phyloP scores from a whole-genome alignment of 2,329 filamentous ascomycete genomes.

The Annulohypoxylon truncatum region DNA sequence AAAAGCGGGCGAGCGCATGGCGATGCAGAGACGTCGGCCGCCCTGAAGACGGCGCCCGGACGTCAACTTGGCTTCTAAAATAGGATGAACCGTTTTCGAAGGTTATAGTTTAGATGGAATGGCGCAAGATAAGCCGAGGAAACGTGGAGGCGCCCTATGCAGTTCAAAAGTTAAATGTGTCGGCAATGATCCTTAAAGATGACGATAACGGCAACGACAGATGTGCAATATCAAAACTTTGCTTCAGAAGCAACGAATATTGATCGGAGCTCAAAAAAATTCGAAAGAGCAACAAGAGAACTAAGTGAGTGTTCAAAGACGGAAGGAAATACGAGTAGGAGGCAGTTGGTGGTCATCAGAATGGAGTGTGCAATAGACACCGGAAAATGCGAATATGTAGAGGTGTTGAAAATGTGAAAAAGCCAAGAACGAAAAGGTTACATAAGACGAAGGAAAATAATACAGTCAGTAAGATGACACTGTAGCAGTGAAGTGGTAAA shows the following conservation, averaged over 20 bases:
- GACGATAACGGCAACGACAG: slow-evolving; percentile 4
- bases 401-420: not conserved
- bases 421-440: not conserved
- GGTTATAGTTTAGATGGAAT: slow-evolving; percentile 6
- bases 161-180: slow-evolving; percentile 33
- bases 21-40: slow-evolving; percentile 40
- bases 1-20: slow-evolving; percentile 56
- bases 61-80: slow-evolving; percentile 31
- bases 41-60: slow-evolving; percentile 40
- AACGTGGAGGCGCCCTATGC: slow-evolving; percentile 16
- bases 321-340: not conserved
- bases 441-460: not conserved
- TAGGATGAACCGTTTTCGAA: slow-evolving; percentile 20
- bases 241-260: not conserved
- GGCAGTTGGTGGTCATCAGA: not conserved
- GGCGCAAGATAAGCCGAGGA: slow-evolving; percentile 9
- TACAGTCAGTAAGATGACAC: not conserved
- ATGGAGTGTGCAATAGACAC: not conserved
- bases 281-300: not conserved
- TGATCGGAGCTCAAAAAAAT: not conserved
- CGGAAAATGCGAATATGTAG: not conserved
- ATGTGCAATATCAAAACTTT: slow-evolving; percentile 1
- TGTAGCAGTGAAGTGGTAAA: not conserved
- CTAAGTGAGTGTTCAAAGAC: not conserved
- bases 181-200: not conserved